Percentiles rank a stretch among this genome's conserved stretches.
Evolutionary conservation across 2,329 filamentous ascomycete species (phyloP).

Genomic region (Aspergillus sp.): DNA sequence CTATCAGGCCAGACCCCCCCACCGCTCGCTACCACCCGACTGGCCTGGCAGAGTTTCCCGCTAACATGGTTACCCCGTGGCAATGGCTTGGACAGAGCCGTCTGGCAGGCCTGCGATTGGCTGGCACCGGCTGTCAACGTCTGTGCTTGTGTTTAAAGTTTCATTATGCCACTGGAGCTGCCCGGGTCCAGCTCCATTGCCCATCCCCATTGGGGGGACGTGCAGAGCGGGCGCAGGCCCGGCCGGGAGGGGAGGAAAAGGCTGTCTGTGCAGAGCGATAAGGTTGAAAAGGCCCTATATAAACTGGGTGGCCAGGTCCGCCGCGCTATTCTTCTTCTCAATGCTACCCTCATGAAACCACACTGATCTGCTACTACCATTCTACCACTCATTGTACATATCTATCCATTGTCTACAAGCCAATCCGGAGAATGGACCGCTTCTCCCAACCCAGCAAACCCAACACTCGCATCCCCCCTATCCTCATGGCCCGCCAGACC

Average conservation of each 20-base stretch:
- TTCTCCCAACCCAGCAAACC: conserved; percentile 11
- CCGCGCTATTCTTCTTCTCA: too few species aligned
- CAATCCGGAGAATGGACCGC: not conserved
- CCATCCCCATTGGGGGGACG: too few species aligned
- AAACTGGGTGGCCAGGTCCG: too few species aligned
- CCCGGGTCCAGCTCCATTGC: too few species aligned
- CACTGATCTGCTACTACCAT: too few species aligned
- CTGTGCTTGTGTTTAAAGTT: not conserved
- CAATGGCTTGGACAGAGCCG: not conserved
- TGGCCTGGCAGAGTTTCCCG: not conserved
- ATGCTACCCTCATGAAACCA: too few species aligned
- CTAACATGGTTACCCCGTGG: not conserved
- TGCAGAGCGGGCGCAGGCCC: too few species aligned
- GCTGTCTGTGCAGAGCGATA: too few species aligned
- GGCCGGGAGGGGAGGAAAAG: too few species aligned
- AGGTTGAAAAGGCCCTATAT: too few species aligned
- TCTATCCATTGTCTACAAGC: not conserved
- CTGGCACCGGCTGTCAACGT: not conserved
- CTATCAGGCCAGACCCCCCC: not conserved
- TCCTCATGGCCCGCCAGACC: conserved; percentile 10
- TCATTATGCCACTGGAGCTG: not conserved
- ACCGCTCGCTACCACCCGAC: not conserved
- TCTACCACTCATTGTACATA: not conserved
- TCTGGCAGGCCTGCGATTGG: not conserved
- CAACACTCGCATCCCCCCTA: conserved; percentile 19